These are phyloP conservation scores for Zalerion maritima DNA, from an alignment of 495 filamentous ascomycete species.

Conservation along the genomic window DNA sequence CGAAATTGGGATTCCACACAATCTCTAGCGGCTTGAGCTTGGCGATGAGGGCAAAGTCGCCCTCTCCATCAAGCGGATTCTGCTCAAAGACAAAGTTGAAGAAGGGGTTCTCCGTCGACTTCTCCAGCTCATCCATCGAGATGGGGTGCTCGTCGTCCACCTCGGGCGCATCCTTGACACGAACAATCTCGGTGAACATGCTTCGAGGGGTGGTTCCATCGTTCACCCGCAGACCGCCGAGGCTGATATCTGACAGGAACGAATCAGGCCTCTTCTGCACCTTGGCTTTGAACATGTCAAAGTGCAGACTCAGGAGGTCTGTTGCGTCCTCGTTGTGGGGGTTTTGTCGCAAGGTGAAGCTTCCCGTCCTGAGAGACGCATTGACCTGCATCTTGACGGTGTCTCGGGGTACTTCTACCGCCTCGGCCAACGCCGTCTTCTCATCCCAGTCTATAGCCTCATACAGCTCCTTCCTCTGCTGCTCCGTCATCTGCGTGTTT, in stretches of 20 bases:
- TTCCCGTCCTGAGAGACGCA: constrained; percentile 75
- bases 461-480: constrained; percentile 92
- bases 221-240: constrained; percentile 85
- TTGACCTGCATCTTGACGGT: constrained; percentile 86
- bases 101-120: constrained; percentile 52
- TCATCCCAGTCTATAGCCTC: constrained; percentile 97
- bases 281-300: constrained; percentile 84
- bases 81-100: constrained; percentile 88
- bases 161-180: constrained; percentile 71
- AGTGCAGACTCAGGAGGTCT: constrained; percentile 78
- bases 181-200: constrained; percentile 84
- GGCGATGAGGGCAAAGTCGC: constrained; percentile 75
- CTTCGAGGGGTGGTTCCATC: constrained; percentile 87
- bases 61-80: constrained; percentile 82
- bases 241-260: constrained; percentile 70
- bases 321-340: constrained; percentile 64
- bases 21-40: constrained; percentile 93
- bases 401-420: constrained; percentile 77
- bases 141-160: constrained; percentile 29
- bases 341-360: constrained; percentile 80
- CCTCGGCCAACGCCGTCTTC: constrained; percentile 74
- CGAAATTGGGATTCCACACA: constrained; percentile 86
- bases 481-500: constrained; percentile 73
- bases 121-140: constrained; percentile 50
- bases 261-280: constrained; percentile 81